These are phyloP conservation scores for Liquidambar formosana DNA, from an alignment of 164 flowering plant genomes.

Conservation along the genomic window DNA sequence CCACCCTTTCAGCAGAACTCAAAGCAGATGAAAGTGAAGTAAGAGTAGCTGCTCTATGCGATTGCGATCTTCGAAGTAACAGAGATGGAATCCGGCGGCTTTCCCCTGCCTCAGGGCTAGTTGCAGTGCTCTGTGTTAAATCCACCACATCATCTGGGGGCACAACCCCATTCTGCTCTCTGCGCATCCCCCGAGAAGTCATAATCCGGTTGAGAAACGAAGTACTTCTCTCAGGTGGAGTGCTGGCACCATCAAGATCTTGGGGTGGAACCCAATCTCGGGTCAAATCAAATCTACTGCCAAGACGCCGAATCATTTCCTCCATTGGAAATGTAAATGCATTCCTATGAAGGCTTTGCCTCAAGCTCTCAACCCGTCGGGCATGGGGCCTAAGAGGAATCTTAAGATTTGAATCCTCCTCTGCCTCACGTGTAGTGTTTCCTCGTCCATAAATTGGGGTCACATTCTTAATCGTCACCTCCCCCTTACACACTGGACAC, in stretches of 20 bases:
- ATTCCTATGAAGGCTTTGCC: constrained; percentile 58
- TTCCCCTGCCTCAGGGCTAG: constrained; percentile 33
- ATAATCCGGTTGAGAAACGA: constrained; percentile 46
- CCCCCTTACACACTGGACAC: constrained; percentile 83
- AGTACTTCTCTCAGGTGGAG: constrained; percentile 32
- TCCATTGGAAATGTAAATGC: constrained; percentile 55
- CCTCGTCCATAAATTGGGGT: constrained; percentile 82
- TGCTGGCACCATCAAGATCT: constrained; percentile 28
- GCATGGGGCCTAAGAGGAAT: constrained; percentile 72
- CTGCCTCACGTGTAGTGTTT: constrained; percentile 26
- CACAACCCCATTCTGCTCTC: constrained; percentile 37
- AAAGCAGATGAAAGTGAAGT: constrained; percentile 33
- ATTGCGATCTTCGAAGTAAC: constrained; percentile 35
- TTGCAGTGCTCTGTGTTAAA: constrained; percentile 29
- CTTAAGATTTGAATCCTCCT: constrained; percentile 45
- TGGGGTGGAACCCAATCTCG: constrained; percentile 32
- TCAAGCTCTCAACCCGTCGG: constrained; percentile 63
- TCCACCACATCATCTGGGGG: constrained; percentile 45
- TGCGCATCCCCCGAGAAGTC: constrained; percentile 52
- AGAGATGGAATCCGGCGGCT: constrained; percentile 27
- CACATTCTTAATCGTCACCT: constrained; percentile 53
- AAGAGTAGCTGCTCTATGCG: constrained; percentile 32
- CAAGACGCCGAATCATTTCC: constrained; percentile 71
- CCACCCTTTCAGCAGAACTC: constrained; percentile 39
- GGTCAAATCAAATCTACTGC: constrained; percentile 51